These are phyloP conservation scores for Gypsophila paniculata DNA, from an alignment of 179 eudicot species.

Conservation along the genomic window DNA sequence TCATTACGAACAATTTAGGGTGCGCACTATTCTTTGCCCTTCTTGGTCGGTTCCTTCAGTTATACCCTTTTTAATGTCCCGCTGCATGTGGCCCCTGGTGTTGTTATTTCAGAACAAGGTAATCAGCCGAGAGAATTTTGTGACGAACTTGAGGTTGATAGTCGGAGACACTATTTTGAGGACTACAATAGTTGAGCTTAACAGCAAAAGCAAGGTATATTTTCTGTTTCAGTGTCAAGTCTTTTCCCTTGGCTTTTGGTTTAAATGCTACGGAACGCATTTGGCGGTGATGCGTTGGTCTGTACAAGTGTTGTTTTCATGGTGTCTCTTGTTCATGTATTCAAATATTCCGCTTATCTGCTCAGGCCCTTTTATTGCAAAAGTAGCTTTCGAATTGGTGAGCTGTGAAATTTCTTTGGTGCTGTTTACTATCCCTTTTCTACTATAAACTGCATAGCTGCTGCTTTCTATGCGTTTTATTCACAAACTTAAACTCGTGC, in stretches of 20 bases:
- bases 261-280: background rate
- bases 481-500: too few species aligned
- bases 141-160: constrained; percentile 32
- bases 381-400: background rate
- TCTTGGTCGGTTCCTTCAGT: background rate
- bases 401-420: background rate
- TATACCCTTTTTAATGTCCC: background rate
- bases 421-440: background rate
- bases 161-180: constrained; percentile 34
- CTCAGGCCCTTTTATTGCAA: background rate
- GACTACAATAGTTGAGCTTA: constrained; percentile 24
- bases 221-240: background rate
- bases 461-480: too few species aligned
- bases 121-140: constrained; percentile 30
- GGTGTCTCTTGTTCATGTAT: background rate
- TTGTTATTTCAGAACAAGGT: constrained; percentile 25
- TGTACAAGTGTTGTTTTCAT: background rate
- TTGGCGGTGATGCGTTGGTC: background rate
- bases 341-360: background rate
- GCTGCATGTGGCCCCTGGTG: background rate
- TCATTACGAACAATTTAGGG: constrained; percentile 55
- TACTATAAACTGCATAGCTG: too few species aligned
- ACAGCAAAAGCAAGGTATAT: constrained; percentile 28
- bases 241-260: background rate
- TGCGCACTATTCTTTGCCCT: constrained; percentile 23